Evolutionary conservation across 2,329 filamentous ascomycete genomes (phyloP).

Genomic region (Alternaria sp.): DNA sequence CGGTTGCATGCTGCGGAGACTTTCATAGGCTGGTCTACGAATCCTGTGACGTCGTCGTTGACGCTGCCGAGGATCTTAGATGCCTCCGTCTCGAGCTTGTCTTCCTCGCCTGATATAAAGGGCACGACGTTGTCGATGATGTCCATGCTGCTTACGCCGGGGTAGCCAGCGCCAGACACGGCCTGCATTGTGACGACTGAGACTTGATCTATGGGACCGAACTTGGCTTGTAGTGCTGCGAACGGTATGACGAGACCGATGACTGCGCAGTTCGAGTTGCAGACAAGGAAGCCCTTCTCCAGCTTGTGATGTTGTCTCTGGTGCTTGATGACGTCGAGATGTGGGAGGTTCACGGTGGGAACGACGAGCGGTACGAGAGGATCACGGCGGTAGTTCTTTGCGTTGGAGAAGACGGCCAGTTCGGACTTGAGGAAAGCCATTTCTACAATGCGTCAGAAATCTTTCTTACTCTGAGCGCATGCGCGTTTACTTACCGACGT

Average conservation of each 20-base stretch:
- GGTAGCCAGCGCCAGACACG: constrained; percentile 90
- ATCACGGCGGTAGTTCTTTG: constrained; percentile 94
- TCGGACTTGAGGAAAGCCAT: constrained; percentile 90
- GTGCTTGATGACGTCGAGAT: constrained; percentile 88
- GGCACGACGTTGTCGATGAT: constrained; percentile 96
- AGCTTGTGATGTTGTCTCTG: constrained; percentile 78
- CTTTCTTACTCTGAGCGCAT: neutral
- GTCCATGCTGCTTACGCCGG: constrained; percentile 90
- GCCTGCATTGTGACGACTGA: constrained; percentile 96
- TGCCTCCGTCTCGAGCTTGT: constrained; percentile 94
- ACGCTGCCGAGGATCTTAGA: constrained; percentile 89
- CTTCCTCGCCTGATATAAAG: constrained; percentile 91
- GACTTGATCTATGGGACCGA: constrained; percentile 79
- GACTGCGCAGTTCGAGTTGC: constrained; percentile 98
- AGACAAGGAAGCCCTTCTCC: constrained; percentile 89
- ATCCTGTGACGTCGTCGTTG: constrained; percentile 75
- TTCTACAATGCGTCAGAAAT: constrained; percentile 58
- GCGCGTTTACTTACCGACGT: constrained; percentile 73
- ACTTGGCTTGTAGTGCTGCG: constrained; percentile 84
- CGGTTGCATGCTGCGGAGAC: constrained; percentile 92
- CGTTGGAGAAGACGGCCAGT: constrained; percentile 94
- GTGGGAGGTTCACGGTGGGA: constrained; percentile 89
- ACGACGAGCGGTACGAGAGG: constrained; percentile 92
- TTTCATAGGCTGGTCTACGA: constrained; percentile 78
- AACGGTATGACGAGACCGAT: constrained; percentile 96